Conservation (phyloP, 1,284 basidiomycete species). For the Moesziomyces antarcticus region DNA sequence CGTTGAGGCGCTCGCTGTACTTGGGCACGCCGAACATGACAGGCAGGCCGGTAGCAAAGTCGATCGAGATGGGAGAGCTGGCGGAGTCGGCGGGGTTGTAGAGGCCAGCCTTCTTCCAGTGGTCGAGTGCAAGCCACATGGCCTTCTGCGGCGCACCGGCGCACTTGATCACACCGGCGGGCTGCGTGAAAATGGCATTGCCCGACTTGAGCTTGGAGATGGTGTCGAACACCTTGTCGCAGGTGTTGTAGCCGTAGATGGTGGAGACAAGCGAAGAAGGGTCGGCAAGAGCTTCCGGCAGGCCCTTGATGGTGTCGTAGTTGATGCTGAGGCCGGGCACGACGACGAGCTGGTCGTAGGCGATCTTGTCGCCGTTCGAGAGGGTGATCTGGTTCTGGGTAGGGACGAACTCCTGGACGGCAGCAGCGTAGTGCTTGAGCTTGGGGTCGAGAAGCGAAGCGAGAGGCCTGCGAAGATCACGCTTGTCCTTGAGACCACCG, state of each 20-base stretch:
- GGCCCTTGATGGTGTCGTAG: conserved; percentile 77
- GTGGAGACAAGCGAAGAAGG: conserved; percentile 84
- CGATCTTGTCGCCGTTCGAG: conserved; percentile 76
- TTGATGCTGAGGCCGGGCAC: conserved; percentile 89
- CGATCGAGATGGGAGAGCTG: conserved; percentile 73
- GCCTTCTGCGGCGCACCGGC: conserved; percentile 77
- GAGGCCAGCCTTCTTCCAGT: conserved; percentile 57
- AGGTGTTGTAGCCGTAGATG: conserved; percentile 77
- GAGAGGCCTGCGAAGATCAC: conserved; percentile 79
- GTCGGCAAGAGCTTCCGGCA: conserved; percentile 81
- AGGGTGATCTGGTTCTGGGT: conserved; percentile 77
- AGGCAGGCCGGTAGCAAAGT: conserved; percentile 88
- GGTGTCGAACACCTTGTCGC: conserved; percentile 56
- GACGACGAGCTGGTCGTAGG: conserved; percentile 89
- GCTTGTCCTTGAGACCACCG: conserved; percentile 77
- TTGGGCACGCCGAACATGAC: conserved; percentile 88
- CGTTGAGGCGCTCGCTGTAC: conserved; percentile 86
- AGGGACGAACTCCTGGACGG: conserved; percentile 81
- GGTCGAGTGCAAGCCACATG: conserved; percentile 64
- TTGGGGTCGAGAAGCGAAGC: conserved; percentile 69
- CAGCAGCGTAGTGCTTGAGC: conserved; percentile 79
- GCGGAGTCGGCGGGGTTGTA: conserved; percentile 59
- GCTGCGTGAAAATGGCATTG: conserved; percentile 94
- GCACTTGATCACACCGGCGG: conserved; percentile 92
- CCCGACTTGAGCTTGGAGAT: conserved; percentile 77